These are phyloP conservation scores for Nevesoporus exiguus DNA, from an alignment of 768 basidiomycete genomes.

Conservation along the genomic window DNA sequence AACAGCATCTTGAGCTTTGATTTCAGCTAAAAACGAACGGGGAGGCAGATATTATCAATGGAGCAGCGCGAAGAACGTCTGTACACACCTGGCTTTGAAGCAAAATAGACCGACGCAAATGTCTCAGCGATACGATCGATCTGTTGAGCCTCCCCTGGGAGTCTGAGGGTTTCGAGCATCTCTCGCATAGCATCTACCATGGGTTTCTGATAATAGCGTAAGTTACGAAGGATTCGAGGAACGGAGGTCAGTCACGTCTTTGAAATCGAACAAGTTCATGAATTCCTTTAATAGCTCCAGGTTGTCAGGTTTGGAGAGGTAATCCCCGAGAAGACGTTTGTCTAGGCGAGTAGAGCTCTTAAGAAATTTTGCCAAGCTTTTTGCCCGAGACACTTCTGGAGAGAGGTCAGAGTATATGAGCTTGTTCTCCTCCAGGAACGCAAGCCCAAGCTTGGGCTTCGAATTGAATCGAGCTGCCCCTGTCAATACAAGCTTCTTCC, in stretches of 20 bases:
- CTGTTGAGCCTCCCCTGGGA: conserved; percentile 94
- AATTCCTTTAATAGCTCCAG: conserved; percentile 82
- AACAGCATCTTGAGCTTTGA: conserved; percentile 88
- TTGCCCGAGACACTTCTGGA: conserved; percentile 50
- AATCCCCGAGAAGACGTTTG: conserved; percentile 92
- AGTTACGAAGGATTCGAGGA: not conserved
- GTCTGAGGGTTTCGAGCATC: conserved; percentile 85
- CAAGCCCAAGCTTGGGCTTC: conserved; percentile 87
- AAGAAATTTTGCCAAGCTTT: conserved; percentile 80
- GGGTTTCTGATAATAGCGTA: conserved; percentile 61
- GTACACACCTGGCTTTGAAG: conserved; percentile 66
- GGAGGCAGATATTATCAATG: not conserved
- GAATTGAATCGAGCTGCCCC: conserved; percentile 87
- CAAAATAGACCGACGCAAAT: conserved; percentile 90
- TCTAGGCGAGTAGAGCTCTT: conserved; percentile 83
- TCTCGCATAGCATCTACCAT: conserved; percentile 96
- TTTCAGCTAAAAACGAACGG: conserved; percentile 55
- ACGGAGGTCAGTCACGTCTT: conserved; percentile 53
- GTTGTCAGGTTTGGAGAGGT: conserved; percentile 85
- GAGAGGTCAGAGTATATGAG: conserved; percentile 73
- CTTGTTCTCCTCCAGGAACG: conserved; percentile 91
- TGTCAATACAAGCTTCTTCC: conserved; percentile 80
- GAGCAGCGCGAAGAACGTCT: not conserved
- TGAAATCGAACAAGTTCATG: conserved; percentile 86
- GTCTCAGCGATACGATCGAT: conserved; percentile 92